Percentiles rank a stretch among this genome's conserved stretches.
These are phyloP conservation scores for Sphagnurus paluster DNA, from an alignment of 1,284 basidiomycete genomes.

Conservation along the genomic window DNA sequence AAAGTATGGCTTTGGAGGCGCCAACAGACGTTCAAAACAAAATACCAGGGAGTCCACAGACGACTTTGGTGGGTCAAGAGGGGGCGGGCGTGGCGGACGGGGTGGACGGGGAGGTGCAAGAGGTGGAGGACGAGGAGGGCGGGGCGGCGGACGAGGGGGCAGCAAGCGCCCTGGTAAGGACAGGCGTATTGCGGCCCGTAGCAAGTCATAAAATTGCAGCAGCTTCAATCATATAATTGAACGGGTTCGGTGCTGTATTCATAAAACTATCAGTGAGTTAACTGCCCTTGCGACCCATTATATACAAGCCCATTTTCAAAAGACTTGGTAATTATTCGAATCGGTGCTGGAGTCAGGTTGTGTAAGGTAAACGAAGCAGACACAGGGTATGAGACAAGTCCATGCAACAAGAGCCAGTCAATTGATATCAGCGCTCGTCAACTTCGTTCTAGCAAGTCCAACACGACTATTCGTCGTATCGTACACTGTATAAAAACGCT, in stretches of 20 bases:
- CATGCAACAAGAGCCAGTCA: slow-evolving; percentile 12
- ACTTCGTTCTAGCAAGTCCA: slow-evolving; percentile 38
- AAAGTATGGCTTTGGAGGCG: slow-evolving; percentile 81
- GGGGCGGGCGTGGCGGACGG: slow-evolving; percentile 30
- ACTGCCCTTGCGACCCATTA: neutral
- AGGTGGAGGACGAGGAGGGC: slow-evolving; percentile 25
- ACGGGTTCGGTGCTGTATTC: neutral
- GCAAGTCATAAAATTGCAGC: slow-evolving; percentile 27
- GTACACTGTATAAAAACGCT: slow-evolving; percentile 43
- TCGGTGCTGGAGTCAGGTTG: no score
- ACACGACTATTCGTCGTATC: slow-evolving; percentile 40
- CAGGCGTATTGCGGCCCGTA: slow-evolving; percentile 50
- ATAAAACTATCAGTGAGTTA: no score
- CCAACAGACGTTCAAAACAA: slow-evolving; percentile 69
- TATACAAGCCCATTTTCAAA: no score
- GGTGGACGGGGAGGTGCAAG: slow-evolving; percentile 32
- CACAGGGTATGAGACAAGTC: neutral
- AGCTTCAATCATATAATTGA: neutral
- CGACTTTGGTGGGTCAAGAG: slow-evolving; percentile 50
- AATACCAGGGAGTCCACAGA: slow-evolving; percentile 82
- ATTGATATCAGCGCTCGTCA: slow-evolving; percentile 36
- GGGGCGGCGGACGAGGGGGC: slow-evolving; percentile 32
- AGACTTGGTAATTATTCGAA: neutral
- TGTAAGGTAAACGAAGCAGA: no score
- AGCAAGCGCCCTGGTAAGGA: slow-evolving; percentile 63